phyloP scores from a whole-genome alignment of 176 grass and related monocot genomes.

The Dactylis glomerata region DNA sequence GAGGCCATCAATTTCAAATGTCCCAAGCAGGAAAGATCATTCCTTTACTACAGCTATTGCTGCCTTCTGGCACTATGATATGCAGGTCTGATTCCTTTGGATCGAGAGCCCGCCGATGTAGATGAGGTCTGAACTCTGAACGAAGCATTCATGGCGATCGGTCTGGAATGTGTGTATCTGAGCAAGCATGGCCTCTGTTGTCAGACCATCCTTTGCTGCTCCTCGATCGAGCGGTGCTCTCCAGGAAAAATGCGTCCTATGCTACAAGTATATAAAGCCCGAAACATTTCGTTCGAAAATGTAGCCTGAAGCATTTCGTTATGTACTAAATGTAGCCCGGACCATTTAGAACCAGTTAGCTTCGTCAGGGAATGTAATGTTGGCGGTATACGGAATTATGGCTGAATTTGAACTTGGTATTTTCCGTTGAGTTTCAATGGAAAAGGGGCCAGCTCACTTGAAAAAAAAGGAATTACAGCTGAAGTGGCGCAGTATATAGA shows the following conservation, averaged over 20 bases:
- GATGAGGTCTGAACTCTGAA: not conserved
- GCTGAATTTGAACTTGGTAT: too few species aligned
- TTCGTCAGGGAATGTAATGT: not conserved
- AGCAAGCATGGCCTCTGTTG: too few species aligned
- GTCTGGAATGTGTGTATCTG: slow-evolving; percentile 14
- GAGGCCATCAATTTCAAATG: slow-evolving; percentile 55
- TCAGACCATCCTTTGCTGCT: too few species aligned
- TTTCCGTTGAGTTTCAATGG: too few species aligned
- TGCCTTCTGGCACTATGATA: not conserved
- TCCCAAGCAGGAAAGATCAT: slow-evolving; percentile 4
- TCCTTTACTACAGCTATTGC: not conserved
- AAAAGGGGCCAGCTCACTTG: too few species aligned
- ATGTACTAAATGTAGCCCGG: too few species aligned
- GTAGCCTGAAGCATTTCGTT: too few species aligned
- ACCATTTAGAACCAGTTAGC: not conserved
- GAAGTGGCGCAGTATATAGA: too few species aligned
- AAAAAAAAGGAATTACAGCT: too few species aligned
- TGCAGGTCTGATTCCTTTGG: slow-evolving; percentile 4
- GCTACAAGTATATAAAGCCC: not conserved
- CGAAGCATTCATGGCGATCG: slow-evolving; percentile 31
- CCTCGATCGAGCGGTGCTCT: too few species aligned
- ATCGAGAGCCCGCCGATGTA: slow-evolving; percentile 1
- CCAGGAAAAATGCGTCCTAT: too few species aligned
- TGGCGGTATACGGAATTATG: too few species aligned
- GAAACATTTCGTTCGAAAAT: not conserved